Evolutionary conservation across 208 protist species (phyloP), one percentile per base, ranked within the genome.

Genomic region (Paratrypanosoma confusum): DNA sequence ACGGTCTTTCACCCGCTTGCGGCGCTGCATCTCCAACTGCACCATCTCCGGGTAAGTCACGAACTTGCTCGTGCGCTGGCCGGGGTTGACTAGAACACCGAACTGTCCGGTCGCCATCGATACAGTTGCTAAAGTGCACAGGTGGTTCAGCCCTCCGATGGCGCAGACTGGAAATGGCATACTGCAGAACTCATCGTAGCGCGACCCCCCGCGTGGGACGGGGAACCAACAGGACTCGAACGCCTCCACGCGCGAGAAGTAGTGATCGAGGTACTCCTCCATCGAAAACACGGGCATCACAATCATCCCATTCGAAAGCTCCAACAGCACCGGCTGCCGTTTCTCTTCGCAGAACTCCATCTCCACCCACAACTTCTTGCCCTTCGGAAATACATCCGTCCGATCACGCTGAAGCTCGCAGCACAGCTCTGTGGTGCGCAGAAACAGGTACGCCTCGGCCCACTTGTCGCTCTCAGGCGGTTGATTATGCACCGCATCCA

Each of bases 31-130:
- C 22, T 80, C 50, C n/a, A n/a, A n/a, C n/a, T n/a, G n/a, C 22
- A 89, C 75, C 78, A 89, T 82, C 46, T 93, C 84, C 1, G 84
- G 79, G 31, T 89, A 93, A 2, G 84, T 90, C 17, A 93, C 43
- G 42, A 93, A 90, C 62, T 93, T 93, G 54, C 77, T 88, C 20
- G 68, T 72, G 33, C 63, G 71, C 63, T 86, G 75, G 3, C 80
- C 73, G 2, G 84, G 74, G 34, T 93, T 93, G 10, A 93, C 33
- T 5, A 87, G 42, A 24, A 93, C 68, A 16, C 59, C 77, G 35
- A 87, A 69, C 57, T 81, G 71, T 7, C 48, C 41, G 58, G 46
- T 5, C 23, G 40, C 10, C 24, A 83, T 48, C 5, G 84, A 72
- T 2, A 88, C 51, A 4, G 84, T 93, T 14, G 84, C 76, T 2